Evolutionary conservation across 306 rosid genomes (phyloP).

Genomic region (Ormosia semicastrata): DNA sequence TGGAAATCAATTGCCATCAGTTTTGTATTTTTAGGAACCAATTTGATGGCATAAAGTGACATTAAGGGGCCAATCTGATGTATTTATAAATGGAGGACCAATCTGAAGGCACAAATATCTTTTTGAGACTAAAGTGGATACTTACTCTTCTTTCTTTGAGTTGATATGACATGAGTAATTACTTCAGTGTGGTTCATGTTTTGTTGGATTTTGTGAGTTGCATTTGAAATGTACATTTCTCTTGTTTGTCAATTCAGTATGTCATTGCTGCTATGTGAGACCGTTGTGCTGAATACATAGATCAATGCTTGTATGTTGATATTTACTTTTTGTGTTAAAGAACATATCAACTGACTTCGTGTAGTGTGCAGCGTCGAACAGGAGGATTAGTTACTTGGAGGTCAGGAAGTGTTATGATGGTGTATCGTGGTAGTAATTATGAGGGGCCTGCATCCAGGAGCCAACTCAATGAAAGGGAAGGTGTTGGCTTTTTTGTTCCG

Average conservation of each 20-base stretch:
- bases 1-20: too few species aligned
- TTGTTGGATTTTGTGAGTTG: conserved; percentile 12
- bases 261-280: background rate
- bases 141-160: background rate
- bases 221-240: background rate
- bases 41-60: background rate
- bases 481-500: conserved; percentile 60
- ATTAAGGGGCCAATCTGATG: background rate
- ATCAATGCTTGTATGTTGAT: background rate
- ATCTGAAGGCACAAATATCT: too few species aligned
- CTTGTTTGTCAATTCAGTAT: background rate
- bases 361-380: conserved; percentile 86
- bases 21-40: too few species aligned
- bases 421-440: conserved; percentile 84
- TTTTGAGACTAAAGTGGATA: background rate
- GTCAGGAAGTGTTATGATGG: conserved; percentile 95
- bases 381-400: conserved; percentile 92
- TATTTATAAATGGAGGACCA: background rate
- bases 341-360: conserved; percentile 51
- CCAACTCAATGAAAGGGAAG: conserved; percentile 50
- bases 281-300: background rate
- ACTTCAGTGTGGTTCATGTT: background rate
- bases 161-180: background rate
- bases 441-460: conserved; percentile 58
- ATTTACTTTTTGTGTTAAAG: conserved; percentile 8